phyloP scores from a whole-genome alignment of 768 basidiomycete genomes.

The Xerocomus potaroensis region DNA sequence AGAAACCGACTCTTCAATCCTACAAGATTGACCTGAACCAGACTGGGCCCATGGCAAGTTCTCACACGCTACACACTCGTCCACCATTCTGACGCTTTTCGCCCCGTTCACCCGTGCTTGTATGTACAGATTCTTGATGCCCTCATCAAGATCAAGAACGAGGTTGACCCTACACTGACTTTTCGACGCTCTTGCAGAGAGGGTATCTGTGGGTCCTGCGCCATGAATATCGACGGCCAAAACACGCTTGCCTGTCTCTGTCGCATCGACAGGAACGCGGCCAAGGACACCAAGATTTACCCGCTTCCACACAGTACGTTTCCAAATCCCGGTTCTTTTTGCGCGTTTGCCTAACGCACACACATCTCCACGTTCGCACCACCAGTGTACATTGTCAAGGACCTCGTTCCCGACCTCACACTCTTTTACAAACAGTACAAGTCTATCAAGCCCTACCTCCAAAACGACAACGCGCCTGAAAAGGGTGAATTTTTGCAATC shows the following conservation, averaged over 20 bases:
- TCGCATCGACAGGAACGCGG: conserved; percentile 75
- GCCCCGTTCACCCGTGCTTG: neutral
- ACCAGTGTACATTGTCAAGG: conserved; percentile 97
- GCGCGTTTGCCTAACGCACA: too few relatives aligned
- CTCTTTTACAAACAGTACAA: conserved; percentile 99
- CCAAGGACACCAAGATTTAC: conserved; percentile 86
- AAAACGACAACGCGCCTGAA: conserved; percentile 88
- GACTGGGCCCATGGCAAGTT: conserved; percentile 86
- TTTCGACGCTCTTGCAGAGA: conserved; percentile 92
- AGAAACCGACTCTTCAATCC: conserved; percentile 86
- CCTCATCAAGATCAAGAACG: conserved; percentile 99
- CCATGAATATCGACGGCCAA: conserved; percentile 98
- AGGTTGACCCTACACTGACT: conserved; percentile 93
- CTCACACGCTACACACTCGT: neutral
- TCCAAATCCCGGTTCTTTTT: neutral
- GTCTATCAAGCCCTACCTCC: conserved; percentile 94
- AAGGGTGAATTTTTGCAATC: conserved; percentile 87
- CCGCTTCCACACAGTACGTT: conserved; percentile 93
- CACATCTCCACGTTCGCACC: neutral
- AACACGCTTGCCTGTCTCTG: conserved; percentile 98
- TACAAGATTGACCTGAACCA: conserved; percentile 92
- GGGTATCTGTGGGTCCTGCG: conserved; percentile 97
- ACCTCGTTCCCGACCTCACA: conserved; percentile 89
- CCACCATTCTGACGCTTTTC: neutral
- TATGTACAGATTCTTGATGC: conserved; percentile 69